These are phyloP conservation scores for Arthrobotrys conoides DNA, from an alignment of 2,329 filamentous ascomycete species.

Conservation along the genomic window DNA sequence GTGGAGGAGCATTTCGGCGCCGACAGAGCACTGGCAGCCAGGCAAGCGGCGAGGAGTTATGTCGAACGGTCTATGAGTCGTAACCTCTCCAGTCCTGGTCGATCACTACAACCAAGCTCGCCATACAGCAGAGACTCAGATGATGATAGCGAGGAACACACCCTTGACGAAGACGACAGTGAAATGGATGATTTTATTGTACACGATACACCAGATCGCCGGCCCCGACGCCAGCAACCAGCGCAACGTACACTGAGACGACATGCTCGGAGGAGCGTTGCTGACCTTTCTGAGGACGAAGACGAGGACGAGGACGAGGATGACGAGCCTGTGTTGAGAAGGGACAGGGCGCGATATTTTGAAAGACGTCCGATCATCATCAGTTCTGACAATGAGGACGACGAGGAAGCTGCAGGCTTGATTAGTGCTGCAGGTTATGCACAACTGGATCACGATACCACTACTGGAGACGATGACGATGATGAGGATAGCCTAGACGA, in stretches of 20 bases:
- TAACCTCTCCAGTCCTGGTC: constrained; percentile 36
- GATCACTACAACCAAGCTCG: constrained; percentile 49
- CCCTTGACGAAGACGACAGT: constrained; percentile 54
- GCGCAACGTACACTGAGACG: constrained; percentile 46
- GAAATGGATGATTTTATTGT: constrained; percentile 63
- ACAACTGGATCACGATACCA: constrained; percentile 62
- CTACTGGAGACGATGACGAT: constrained; percentile 63
- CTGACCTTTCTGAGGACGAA: constrained; percentile 59
- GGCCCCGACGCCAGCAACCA: constrained; percentile 42
- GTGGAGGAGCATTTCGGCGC: constrained; percentile 53
- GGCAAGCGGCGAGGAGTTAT: constrained; percentile 41
- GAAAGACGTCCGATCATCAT: constrained; percentile 53
- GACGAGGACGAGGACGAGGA: constrained; percentile 63
- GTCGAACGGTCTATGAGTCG: constrained; percentile 38
- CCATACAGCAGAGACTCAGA: constrained; percentile 57
- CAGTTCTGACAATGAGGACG: constrained; percentile 63
- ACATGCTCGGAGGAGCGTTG: constrained; percentile 42
- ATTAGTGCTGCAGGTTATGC: constrained; percentile 60
- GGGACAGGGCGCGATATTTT: constrained; percentile 52
- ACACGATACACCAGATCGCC: constrained; percentile 63
- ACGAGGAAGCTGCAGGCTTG: constrained; percentile 58
- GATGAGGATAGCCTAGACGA: constrained; percentile 59
- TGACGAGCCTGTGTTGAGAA: constrained; percentile 61
- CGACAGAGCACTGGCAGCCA: constrained; percentile 48
- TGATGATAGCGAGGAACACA: constrained; percentile 62